phyloP scores from a whole-genome alignment of 2,329 filamentous ascomycete genomes.

The Dothistroma septosporum region DNA sequence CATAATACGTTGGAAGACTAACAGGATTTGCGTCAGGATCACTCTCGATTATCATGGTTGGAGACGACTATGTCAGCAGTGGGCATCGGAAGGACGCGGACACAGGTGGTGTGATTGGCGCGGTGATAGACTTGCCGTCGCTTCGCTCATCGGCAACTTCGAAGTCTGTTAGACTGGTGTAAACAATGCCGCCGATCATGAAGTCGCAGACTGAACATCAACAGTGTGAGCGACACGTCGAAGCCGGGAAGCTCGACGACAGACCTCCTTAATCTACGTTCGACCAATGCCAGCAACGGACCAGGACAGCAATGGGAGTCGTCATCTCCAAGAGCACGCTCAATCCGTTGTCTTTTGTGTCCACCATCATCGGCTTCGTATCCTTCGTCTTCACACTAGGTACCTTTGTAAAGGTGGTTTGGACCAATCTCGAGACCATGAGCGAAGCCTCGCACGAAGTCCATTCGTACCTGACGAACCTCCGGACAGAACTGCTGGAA shows the following conservation, averaged over 20 bases:
- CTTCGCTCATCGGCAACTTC: too few species aligned
- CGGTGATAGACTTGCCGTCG: neutral
- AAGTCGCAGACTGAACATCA: neutral
- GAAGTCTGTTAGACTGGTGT: neutral
- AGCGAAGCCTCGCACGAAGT: constrained; percentile 38
- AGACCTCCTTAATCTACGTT: too few species aligned
- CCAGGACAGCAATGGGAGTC: constrained; percentile 29
- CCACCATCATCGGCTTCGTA: constrained; percentile 40
- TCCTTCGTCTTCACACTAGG: constrained; percentile 43
- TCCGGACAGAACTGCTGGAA: constrained; percentile 41
- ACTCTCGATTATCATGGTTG: neutral
- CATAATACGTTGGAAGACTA: too few species aligned
- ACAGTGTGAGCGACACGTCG: neutral
- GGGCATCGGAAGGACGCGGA: neutral
- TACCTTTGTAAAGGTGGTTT: constrained; percentile 43
- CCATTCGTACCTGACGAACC: constrained; percentile 38
- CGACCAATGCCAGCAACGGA: neutral
- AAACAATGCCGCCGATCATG: neutral
- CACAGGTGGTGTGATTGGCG: neutral
- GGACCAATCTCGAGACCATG: constrained; percentile 39
- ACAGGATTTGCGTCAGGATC: too few species aligned
- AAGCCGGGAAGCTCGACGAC: too few species aligned
- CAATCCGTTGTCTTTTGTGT: constrained; percentile 36
- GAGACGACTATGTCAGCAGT: neutral
- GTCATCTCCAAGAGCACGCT: constrained; percentile 30